Evolutionary conservation across 2,329 filamentous ascomycete species (phyloP), one percentile per base, ranked within the genome.

Genomic region (Colletotrichum viniferum): DNA sequence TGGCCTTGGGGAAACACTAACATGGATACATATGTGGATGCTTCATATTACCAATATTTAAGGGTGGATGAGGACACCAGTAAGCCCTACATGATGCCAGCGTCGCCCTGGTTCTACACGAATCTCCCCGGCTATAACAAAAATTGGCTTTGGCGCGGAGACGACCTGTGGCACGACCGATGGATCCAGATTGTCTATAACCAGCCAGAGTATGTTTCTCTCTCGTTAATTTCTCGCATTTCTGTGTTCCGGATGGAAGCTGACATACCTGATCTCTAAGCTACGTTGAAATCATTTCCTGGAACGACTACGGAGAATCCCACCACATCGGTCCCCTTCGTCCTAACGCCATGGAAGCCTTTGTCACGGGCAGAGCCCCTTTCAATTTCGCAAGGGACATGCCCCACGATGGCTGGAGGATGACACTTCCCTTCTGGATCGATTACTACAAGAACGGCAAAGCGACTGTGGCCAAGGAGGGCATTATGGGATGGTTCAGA

Each of bases 81-180:
- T 48, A 89, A 91, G 73, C 75, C 80, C 0, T 85, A 83, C 71
- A 90, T 90, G 86, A 90, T 90, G 87, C 85, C 88, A 3, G 86
- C 90, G 14, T 87, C 87, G 0, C 89, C 90, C 0, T 91, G 89
- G 89, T 91, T 91, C 81, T 91, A 88, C 80, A 91, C 91, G 48
- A 89, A 91, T 71, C 83, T 92, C 5, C 87, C 89, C 0, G 83
- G 84, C 14, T 92, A 87, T 78, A 81, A 83, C 48, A 93, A 92
- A 82, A 91, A 92, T 79, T 93, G 91, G 91, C 83, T 92, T 7
- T 93, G 89, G 86, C 86, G 87, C n/a, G 89, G 90, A n/a, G 91
- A 93, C 77, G 84, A 88, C 69, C 81, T 93, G 7, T 93, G 91
- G 91, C 87, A 86, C 76, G 84, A 90, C 69, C 88, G 91, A 18